phyloP scores from a whole-genome alignment of 345 rosid genomes.

The Heritiera fomes region DNA sequence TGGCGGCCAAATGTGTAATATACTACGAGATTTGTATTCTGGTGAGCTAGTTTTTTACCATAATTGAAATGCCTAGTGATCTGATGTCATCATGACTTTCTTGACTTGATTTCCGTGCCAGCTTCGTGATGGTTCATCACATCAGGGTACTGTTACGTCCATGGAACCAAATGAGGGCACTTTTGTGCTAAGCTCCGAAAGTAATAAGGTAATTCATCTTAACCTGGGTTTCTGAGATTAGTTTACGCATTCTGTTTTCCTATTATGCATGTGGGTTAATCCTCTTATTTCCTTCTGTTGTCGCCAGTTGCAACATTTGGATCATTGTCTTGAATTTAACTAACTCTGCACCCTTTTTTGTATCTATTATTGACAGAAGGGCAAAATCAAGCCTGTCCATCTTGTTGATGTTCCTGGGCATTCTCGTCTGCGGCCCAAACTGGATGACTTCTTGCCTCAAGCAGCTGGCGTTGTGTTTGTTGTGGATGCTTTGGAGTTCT shows the following conservation, averaged over 20 bases:
- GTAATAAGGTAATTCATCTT: slow-evolving; percentile 50
- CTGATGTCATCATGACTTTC: slow-evolving; percentile 12
- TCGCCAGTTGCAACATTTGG: background rate
- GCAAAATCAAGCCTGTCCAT: slow-evolving; percentile 75
- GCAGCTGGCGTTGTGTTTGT: slow-evolving; percentile 88
- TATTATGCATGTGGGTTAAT: background rate
- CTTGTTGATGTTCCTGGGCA: slow-evolving; percentile 96
- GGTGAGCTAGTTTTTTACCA: background rate
- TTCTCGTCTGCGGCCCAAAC: slow-evolving; percentile 78
- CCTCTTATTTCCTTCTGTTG: background rate
- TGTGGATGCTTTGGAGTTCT: slow-evolving; percentile 88
- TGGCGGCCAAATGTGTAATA: slow-evolving; percentile 3
- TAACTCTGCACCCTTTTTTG: background rate
- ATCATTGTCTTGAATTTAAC: slow-evolving; percentile 9
- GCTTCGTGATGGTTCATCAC: slow-evolving; percentile 91
- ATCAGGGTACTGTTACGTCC: slow-evolving; percentile 88
- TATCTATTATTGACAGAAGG: slow-evolving; percentile 44
- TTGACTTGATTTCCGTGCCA: slow-evolving; percentile 37
- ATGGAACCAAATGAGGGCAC: slow-evolving; percentile 95
- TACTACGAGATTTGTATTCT: background rate
- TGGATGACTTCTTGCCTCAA: slow-evolving; percentile 77
- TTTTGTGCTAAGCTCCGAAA: slow-evolving; percentile 68
- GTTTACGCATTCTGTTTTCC: background rate
- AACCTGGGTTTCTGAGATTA: slow-evolving; percentile 15
- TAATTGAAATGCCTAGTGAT: background rate